These are phyloP conservation scores for Apiospora koreana DNA, from an alignment of 2,329 filamentous ascomycete species.

Conservation along the genomic window DNA sequence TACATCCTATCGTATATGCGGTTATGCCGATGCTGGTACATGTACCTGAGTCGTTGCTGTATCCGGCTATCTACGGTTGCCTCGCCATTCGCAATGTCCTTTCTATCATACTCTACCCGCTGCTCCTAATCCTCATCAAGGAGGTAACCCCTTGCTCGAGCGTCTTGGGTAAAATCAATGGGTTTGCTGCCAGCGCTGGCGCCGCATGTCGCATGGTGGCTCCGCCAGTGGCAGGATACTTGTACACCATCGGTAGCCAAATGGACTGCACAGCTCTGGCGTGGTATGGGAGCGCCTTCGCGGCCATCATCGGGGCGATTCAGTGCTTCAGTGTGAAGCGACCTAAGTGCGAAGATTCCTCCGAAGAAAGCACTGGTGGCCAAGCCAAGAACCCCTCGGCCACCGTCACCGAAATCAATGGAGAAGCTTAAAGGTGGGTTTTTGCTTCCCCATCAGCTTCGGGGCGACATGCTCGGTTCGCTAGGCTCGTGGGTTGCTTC, in stretches of 20 bases:
- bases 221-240: constrained; percentile 63
- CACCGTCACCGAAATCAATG: constrained; percentile 18
- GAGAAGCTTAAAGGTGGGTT: constrained; percentile 14
- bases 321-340: constrained; percentile 60
- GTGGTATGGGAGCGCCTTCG: constrained; percentile 63
- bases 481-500: neutral
- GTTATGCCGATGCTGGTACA: constrained; percentile 60
- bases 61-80: constrained; percentile 59
- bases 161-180: constrained; percentile 65
- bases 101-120: constrained; percentile 65
- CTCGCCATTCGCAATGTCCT: constrained; percentile 60
- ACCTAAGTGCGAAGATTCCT: constrained; percentile 20
- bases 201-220: constrained; percentile 69
- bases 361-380: constrained; percentile 15
- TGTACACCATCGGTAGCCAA: constrained; percentile 62
- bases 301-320: constrained; percentile 57
- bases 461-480: neutral
- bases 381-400: constrained; percentile 13
- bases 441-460: no score
- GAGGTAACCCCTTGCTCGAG: constrained; percentile 59
- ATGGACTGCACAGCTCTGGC: constrained; percentile 61
- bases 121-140: constrained; percentile 68
- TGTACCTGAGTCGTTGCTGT: constrained; percentile 52
- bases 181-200: constrained; percentile 64
- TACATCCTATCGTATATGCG: constrained; percentile 64